These are phyloP conservation scores for Wickerhamomyces ciferrii DNA, from an alignment of 805 yeast species.

Conservation along the genomic window DNA sequence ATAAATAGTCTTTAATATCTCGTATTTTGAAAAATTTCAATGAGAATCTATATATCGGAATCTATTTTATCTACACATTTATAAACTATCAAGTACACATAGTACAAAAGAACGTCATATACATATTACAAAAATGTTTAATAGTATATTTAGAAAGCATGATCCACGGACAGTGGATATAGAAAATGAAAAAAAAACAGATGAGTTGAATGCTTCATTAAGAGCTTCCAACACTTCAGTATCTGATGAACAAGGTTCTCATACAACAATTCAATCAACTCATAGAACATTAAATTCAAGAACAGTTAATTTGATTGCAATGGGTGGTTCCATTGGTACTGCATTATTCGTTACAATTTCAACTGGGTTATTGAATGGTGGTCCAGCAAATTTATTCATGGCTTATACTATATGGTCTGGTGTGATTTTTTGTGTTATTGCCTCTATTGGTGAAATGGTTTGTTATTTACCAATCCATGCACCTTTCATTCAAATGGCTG, in stretches of 20 bases:
- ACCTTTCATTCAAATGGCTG: constrained; percentile 59
- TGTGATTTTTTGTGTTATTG: constrained; percentile 57
- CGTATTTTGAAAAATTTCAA: too few relatives aligned
- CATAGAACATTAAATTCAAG: constrained; percentile 37
- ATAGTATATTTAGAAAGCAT: too few relatives aligned
- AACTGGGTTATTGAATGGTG: constrained; percentile 48
- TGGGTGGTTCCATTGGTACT: constrained; percentile 65
- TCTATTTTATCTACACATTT: too few relatives aligned
- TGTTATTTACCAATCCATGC: constrained; percentile 57
- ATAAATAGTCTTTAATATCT: too few relatives aligned
- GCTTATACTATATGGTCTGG: constrained; percentile 62
- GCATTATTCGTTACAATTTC: constrained; percentile 61
- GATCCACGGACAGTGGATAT: neutral
- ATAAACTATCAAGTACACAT: too few relatives aligned
- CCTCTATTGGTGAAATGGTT: constrained; percentile 61
- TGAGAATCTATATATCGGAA: too few relatives aligned
- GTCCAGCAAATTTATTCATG: constrained; percentile 47
- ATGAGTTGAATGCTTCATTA: neutral
- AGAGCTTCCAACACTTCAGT: neutral
- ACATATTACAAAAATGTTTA: neutral
- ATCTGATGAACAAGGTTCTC: neutral
- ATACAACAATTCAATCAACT: neutral
- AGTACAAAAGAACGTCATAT: too few relatives aligned
- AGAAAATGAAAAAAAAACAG: neutral
- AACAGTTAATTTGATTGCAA: constrained; percentile 61